Percentiles rank a stretch among this genome's conserved stretches.
phyloP scores from a whole-genome alignment of 805 yeast genomes.

The Vanderwaltozyma yarrowii region DNA sequence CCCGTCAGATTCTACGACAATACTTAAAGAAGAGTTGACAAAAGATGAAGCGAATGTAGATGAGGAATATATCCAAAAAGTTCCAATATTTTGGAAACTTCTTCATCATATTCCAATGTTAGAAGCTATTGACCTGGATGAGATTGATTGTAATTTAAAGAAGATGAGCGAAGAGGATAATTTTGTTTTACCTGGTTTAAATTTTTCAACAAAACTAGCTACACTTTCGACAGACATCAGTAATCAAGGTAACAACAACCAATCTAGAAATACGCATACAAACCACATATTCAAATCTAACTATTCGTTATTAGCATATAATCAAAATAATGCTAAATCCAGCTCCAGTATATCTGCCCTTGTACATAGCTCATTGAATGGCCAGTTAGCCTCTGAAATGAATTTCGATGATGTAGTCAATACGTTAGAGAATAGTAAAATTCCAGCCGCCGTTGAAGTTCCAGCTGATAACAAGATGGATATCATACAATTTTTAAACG shows the following conservation, averaged over 20 bases:
- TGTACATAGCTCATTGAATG: no score
- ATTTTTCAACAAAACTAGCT: slow-evolving; percentile 5
- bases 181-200: slow-evolving; percentile 19
- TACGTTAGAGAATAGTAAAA: background rate
- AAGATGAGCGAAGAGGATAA: background rate
- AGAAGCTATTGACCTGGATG: slow-evolving; percentile 27
- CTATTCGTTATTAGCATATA: no score
- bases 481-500: slow-evolving; percentile 18
- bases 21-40: background rate
- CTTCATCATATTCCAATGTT: slow-evolving; percentile 24
- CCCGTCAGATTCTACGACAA: slow-evolving; percentile 9
- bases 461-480: slow-evolving; percentile 13
- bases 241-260: no score
- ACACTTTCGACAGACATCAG: no score
- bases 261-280: no score
- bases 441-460: background rate
- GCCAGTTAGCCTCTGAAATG: no score
- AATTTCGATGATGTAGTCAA: slow-evolving; percentile 2
- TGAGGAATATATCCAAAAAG: background rate
- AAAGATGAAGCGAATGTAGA: background rate
- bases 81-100: slow-evolving; percentile 21
- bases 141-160: slow-evolving; percentile 16
- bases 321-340: slow-evolving; percentile 1
- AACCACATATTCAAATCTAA: no score
- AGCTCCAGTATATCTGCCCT: no score